Base-by-base conservation (phyloP, 805 yeast species). In the Candida multigemmis region DNA sequence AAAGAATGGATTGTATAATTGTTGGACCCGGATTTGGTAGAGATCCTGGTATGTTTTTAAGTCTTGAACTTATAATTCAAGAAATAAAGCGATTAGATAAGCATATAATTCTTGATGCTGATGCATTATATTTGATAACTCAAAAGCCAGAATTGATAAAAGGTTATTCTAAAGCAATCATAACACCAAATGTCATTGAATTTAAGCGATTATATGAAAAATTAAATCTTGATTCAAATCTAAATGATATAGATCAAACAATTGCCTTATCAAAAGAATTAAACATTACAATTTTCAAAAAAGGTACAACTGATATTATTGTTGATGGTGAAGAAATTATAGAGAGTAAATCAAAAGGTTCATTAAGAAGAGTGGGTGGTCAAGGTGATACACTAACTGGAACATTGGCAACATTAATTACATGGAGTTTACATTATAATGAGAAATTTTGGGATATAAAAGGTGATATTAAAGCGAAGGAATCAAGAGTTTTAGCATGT, bases 331-430 rank as follows among this genome's bases (percentile, higher is more conserved):
- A 53, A 4, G 44, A 50, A 4, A 41, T 56, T 4, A 35, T 82
- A 5, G 40, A 54, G 3, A 68, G 65, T 34, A 63, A 62, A 19
- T 44, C 59, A 17, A 41, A 48, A 10, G 96, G 97, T 1, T 77
- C 91, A 5, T 52, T 57, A 26, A 79, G 83, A 44, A 65, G 98
- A 28, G 93, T 83, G 6, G 96, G 96, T 8, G 98, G 98, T 0
- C 97, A 91, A 55, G 98, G 98, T 14, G 98, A 91, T 42, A 81
- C 96, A 1, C 50, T 91, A 21, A 72, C 89, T 1, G 98, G 98
- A 0, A 60, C 83, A 14, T 54, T 86, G n/a, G 86, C 87, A 1
- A 78, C 94, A 0, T 61, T 89, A 42, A 44, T 82, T 18, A 82
- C 84, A 4, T 89, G 94, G 94, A 73, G 81, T 5, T 46, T 67